Percentiles rank a stretch among this genome's conserved stretches.
Evolutionary conservation across 1,284 basidiomycete genomes (phyloP).

Genomic region (Phylloboletellus chloephorus): DNA sequence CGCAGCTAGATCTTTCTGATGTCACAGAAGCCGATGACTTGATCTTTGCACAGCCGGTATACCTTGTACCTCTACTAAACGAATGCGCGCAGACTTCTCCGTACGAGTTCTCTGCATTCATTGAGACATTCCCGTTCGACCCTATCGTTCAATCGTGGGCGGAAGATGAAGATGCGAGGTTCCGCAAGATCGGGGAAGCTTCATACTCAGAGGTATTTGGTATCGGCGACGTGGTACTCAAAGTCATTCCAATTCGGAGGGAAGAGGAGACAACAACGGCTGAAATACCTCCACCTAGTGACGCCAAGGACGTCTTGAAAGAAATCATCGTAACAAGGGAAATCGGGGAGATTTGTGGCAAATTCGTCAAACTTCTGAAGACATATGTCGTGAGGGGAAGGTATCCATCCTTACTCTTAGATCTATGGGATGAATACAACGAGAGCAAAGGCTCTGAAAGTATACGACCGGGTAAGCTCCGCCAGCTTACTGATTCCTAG

Average conservation of each 20-base stretch:
- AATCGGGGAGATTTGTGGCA: conserved; percentile 67
- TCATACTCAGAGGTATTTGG: conserved; percentile 97
- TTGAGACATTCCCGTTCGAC: conserved; percentile 70
- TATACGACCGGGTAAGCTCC: conserved; percentile 68
- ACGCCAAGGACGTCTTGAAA: conserved; percentile 73
- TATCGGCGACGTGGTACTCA: conserved; percentile 79
- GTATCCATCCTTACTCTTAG: conserved; percentile 76
- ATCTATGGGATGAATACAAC: conserved; percentile 84
- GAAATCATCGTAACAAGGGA: conserved; percentile 84
- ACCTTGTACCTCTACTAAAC: conserved; percentile 54
- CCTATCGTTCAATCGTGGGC: conserved; percentile 43
- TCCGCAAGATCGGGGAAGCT: conserved; percentile 91
- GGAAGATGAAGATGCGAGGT: conserved; percentile 31
- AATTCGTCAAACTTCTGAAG: conserved; percentile 75
- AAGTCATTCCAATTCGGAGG: conserved; percentile 65
- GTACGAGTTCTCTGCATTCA: conserved; percentile 74
- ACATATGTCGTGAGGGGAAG: conserved; percentile 81
- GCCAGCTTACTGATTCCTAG: neutral
- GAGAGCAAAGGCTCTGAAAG: conserved; percentile 73
- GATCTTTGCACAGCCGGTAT: conserved; percentile 35
- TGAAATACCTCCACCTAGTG: conserved; percentile 64
- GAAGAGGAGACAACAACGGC: conserved; percentile 34
- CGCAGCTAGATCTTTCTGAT: conserved; percentile 41
- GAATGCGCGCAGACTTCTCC: conserved; percentile 64
- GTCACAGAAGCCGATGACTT: conserved; percentile 13